Conservation (phyloP, 2,329 filamentous ascomycete genomes). For the Aspergillus sergii region DNA sequence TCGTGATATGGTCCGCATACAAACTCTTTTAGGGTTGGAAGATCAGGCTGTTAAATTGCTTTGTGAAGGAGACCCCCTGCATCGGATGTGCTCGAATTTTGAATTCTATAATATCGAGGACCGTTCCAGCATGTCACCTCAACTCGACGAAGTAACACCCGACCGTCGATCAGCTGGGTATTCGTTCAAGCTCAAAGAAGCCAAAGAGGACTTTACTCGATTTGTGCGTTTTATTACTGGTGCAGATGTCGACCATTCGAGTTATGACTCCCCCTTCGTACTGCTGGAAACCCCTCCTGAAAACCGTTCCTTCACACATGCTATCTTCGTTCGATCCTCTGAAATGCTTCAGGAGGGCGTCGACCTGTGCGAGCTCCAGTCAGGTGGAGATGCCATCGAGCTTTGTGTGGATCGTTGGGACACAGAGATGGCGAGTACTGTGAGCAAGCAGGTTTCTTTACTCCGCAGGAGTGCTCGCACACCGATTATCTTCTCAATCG, state of each 20-base stretch:
- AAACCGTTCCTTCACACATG: slow-evolving; percentile 52
- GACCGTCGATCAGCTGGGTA: slow-evolving; percentile 50
- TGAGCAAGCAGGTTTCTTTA: slow-evolving; percentile 60
- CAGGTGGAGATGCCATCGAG: slow-evolving; percentile 62
- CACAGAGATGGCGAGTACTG: slow-evolving; percentile 50
- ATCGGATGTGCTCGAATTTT: slow-evolving; percentile 51
- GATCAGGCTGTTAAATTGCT: slow-evolving; percentile 47
- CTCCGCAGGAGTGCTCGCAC: slow-evolving; percentile 59
- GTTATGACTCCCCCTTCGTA: slow-evolving; percentile 63
- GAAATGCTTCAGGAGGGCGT: slow-evolving; percentile 35
- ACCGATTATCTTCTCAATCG: slow-evolving; percentile 61
- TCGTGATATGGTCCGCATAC: slow-evolving; percentile 45
- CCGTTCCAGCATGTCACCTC: slow-evolving; percentile 30
- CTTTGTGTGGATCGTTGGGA: slow-evolving; percentile 63
- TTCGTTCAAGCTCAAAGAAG: slow-evolving; percentile 54
- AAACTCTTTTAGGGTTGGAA: slow-evolving; percentile 45
- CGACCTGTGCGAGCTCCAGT: slow-evolving; percentile 58
- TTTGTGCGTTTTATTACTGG: slow-evolving; percentile 63
- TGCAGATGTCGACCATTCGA: slow-evolving; percentile 54
- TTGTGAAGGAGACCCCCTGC: slow-evolving; percentile 47
- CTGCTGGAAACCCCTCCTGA: slow-evolving; percentile 62
- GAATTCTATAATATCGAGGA: slow-evolving; percentile 54
- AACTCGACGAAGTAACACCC: slow-evolving; percentile 36
- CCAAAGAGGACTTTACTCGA: slow-evolving; percentile 62
- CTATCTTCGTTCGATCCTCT: slow-evolving; percentile 42